Conservation (phyloP, 1,284 basidiomycete species). For the Marasmius tenuissimus region DNA sequence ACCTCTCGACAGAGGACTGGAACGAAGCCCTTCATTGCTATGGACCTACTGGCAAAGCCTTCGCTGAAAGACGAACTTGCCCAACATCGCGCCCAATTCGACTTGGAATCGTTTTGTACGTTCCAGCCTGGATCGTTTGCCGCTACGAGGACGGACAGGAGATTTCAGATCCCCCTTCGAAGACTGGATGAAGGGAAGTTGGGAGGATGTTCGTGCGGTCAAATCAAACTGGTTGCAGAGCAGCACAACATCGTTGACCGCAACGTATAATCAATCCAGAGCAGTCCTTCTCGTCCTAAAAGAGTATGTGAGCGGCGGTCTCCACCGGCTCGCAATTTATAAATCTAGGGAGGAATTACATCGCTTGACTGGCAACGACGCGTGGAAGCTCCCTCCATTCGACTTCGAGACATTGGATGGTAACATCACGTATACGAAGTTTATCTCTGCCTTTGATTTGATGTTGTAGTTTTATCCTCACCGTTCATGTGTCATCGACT, state of each 20-base stretch:
- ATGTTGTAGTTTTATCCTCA: not conserved
- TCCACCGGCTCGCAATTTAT: not conserved
- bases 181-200: not conserved
- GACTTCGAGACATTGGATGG: not conserved
- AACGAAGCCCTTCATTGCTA: slow-evolving; percentile 31
- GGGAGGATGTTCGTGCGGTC: not conserved
- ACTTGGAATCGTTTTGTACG: not conserved
- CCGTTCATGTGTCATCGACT: not conserved
- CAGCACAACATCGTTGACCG: not conserved
- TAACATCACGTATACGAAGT: not conserved
- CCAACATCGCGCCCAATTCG: slow-evolving; percentile 24
- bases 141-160: not conserved
- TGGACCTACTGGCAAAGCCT: slow-evolving; percentile 24
- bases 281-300: not conserved
- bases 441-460: not conserved
- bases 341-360: not conserved
- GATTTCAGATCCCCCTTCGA: not conserved
- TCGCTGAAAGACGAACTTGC: not conserved
- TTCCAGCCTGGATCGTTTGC: not conserved
- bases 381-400: not conserved
- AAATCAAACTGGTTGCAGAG: not conserved
- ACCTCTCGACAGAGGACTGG: slow-evolving; percentile 19
- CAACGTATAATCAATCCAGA: not conserved
- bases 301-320: not conserved
- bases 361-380: not conserved